phyloP scores from a whole-genome alignment of 192 early-diverging fungal species.

The Coemansia sp. region DNA sequence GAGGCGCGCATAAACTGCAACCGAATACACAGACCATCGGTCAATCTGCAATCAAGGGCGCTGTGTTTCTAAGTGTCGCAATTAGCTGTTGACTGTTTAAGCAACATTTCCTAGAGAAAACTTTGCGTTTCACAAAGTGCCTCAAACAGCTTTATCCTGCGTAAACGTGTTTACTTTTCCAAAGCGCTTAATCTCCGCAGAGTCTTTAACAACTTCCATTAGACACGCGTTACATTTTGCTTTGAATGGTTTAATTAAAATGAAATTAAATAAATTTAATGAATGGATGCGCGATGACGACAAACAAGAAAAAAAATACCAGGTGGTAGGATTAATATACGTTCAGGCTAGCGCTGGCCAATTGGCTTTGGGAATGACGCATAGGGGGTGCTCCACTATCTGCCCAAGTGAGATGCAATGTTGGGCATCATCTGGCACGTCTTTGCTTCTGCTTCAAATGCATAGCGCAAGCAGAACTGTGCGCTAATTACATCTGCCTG shows the following conservation, averaged over 20 bases:
- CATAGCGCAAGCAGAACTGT: conserved; percentile 98
- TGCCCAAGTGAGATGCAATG: conserved; percentile 64
- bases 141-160: conserved; percentile 93
- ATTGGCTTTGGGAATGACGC: conserved; percentile 91
- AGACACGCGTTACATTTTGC: conserved; percentile 81
- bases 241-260: conserved; percentile 26
- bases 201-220: conserved; percentile 68
- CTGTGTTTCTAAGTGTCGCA: no score
- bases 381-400: conserved; percentile 82
- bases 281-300: not conserved
- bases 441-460: conserved; percentile 82
- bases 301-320: not conserved
- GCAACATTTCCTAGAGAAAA: no score
- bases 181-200: conserved; percentile 61
- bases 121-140: no score
- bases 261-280: not conserved
- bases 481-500: conserved; percentile 85
- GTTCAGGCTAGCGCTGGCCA: conserved; percentile 68
- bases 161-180: conserved; percentile 90
- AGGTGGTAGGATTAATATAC: no score
- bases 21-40: no score
- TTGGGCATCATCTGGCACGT: conserved; percentile 81
- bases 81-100: no score
- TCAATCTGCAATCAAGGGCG: no score
- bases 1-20: no score